Evolutionary conservation across 2,329 filamentous ascomycete genomes (phyloP).

Genomic region (Fusarium multiceps): DNA sequence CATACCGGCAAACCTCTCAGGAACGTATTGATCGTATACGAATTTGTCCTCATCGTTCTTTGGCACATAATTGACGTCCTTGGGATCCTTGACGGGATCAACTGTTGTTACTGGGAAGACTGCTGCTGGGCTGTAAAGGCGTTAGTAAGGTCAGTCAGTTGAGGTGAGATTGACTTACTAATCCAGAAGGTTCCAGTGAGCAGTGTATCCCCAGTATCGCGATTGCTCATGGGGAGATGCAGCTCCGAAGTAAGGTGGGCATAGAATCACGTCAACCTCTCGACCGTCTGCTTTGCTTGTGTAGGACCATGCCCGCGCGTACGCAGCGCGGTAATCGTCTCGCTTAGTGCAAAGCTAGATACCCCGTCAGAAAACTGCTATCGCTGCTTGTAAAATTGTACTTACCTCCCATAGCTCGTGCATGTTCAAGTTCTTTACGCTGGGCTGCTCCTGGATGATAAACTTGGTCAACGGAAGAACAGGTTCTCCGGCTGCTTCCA

Average conservation of each 20-base stretch:
- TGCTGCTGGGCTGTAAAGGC: slow-evolving; percentile 56
- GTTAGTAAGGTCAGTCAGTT: too few species aligned
- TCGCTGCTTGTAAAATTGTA: rapidly evolving
- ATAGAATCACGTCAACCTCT: slow-evolving; percentile 70
- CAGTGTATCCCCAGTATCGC: slow-evolving; percentile 72
- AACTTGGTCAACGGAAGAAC: slow-evolving; percentile 67
- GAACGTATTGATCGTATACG: slow-evolving; percentile 45
- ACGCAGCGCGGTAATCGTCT: slow-evolving; percentile 54
- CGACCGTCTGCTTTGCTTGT: slow-evolving; percentile 45
- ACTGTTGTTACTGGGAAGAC: slow-evolving; percentile 66
- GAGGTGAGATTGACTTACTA: slow-evolving; percentile 51
- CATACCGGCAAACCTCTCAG: slow-evolving; percentile 41
- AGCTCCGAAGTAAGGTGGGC: slow-evolving; percentile 67
- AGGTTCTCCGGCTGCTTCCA: slow-evolving; percentile 67
- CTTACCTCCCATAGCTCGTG: slow-evolving; percentile 54
- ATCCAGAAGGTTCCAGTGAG: slow-evolving; percentile 76
- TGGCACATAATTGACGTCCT: slow-evolving; percentile 41
- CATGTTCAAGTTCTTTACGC: slow-evolving; percentile 55
- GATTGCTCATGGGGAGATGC: slow-evolving; percentile 56
- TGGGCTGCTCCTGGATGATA: slow-evolving; percentile 66
- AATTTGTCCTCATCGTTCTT: slow-evolving; percentile 47
- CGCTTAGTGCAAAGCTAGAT: slow-evolving; percentile 50
- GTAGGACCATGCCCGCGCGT: slow-evolving; percentile 53
- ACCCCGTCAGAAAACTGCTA: rapidly evolving
- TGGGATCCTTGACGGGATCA: slow-evolving; percentile 42